Conservation (phyloP, 2,329 filamentous ascomycete genomes). For the Elsinoe perseae region DNA sequence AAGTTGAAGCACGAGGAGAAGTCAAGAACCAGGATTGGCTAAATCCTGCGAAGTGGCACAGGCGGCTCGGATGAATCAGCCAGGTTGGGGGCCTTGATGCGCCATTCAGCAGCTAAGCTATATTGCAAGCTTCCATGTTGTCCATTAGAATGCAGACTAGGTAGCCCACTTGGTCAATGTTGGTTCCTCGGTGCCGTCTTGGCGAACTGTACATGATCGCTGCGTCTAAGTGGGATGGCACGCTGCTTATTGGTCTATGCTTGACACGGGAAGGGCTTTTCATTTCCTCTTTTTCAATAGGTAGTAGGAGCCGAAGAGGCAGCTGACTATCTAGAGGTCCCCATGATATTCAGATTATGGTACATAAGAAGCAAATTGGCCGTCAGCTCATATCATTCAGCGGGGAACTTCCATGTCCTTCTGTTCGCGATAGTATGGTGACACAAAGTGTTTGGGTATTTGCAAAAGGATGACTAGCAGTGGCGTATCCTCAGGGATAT, state of each 20-base stretch:
- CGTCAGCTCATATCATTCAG: background rate
- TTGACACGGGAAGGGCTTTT: background rate
- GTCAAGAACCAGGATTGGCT: background rate
- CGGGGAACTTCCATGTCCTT: background rate
- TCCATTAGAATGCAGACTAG: constrained; percentile 9
- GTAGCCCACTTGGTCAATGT: background rate
- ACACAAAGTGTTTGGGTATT: background rate
- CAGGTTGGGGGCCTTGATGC: background rate
- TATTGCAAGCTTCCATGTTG: constrained; percentile 9
- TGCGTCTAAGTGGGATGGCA: background rate
- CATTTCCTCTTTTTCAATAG: background rate
- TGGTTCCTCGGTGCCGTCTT: constrained; percentile 2
- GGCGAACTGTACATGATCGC: background rate
- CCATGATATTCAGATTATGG: background rate
- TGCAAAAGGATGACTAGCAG: background rate
- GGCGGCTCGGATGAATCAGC: constrained; percentile 2
- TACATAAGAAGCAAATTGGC: background rate
- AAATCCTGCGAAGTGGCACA: background rate
- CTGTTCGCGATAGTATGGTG: background rate
- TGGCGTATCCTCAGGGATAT: background rate
- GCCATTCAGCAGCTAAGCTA: constrained; percentile 1
- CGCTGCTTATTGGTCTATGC: background rate
- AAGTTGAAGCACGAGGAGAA: background rate
- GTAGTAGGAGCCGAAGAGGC: background rate
- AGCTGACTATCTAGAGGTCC: background rate